Base-by-base conservation (phyloP, 2,329 filamentous ascomycete genomes). In the Aspergillus terreus region DNA sequence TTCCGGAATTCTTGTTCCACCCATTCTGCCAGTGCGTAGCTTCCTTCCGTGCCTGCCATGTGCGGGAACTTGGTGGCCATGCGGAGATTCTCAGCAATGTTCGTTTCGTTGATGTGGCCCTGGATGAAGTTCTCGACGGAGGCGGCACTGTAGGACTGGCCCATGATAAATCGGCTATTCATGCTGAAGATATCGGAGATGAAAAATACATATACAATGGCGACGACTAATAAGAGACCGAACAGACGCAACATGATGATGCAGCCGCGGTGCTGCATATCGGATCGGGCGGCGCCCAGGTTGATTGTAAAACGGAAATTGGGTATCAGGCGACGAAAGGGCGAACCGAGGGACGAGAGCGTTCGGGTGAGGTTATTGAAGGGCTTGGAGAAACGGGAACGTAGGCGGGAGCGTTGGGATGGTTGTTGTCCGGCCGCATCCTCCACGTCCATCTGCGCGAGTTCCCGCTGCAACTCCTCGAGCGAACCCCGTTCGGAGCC, bases 31-130 rank as follows among this genome's bases (percentile, higher is more conserved):
- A 95, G 79, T 43, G 87, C 88, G 63, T 87, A 91, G 73, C 95
- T 92, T 44, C 94, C 94, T 73, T 96, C 87, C 3, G 91, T 95
- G n/a, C 94, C 94, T 2, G 90, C 94, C 56, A 97, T 80, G 70
- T 97, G 94, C 55, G 94, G 88, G 67, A 89, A 96, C 50, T 82
- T 82, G 4, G 90, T 92, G 56, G 92, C 84, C 64, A 92, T 87
- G 63, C 82, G 77, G 53, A 96, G 74, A 52, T 88, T 88, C 38
- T 88, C 85, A 57, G 84, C 81, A 67, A 94, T 87, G 46, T 80
- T 78, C 53, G 79, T 78, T 49, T 82, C 77, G 63, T 95, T 86
- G 58, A 95, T 82, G 61, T 83, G 84, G 45, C 79, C 78, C 68
- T 94, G 84, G 23, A 95, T 81, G 70, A 87, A 89, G 52, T 82